These are phyloP conservation scores for Myriosclerotinia curreyana DNA, from an alignment of 2,329 filamentous ascomycete genomes.

Conservation along the genomic window DNA sequence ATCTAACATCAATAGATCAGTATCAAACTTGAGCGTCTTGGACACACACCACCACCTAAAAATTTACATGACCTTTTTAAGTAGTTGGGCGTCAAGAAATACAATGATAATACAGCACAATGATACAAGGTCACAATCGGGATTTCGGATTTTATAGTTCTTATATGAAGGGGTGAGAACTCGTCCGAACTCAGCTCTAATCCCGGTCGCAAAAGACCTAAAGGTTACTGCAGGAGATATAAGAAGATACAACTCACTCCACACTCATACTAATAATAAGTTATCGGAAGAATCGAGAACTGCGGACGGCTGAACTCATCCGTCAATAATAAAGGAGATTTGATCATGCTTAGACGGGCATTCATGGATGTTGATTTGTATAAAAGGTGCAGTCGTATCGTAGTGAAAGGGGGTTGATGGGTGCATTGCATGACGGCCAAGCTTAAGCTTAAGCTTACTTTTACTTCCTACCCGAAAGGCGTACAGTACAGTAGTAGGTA, in stretches of 20 bases:
- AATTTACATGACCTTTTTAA: not conserved
- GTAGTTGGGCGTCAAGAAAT: not conserved
- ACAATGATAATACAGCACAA: not conserved
- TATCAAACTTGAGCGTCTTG: not conserved
- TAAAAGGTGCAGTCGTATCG: not conserved
- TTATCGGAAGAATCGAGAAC: slow-evolving; percentile 8
- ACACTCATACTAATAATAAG: slow-evolving; percentile 16
- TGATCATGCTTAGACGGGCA: not conserved
- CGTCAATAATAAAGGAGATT: not conserved
- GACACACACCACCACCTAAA: not conserved
- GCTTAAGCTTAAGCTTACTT: not conserved
- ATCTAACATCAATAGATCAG: not conserved
- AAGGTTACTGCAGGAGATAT: not conserved
- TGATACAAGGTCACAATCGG: not conserved
- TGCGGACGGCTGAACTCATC: slow-evolving; percentile 7
- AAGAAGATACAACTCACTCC: too few relatives aligned
- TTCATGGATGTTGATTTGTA: not conserved
- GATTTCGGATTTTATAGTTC: slow-evolving; percentile 6
- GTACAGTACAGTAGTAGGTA: too few relatives aligned
- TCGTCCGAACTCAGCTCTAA: slow-evolving; percentile 10
- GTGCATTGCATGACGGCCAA: slow-evolving; percentile 15
- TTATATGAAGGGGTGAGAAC: slow-evolving; percentile 7
- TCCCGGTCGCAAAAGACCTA: not conserved
- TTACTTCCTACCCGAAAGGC: not conserved
- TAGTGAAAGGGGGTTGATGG: not conserved